Percentiles rank a stretch among this genome's conserved stretches.
Evolutionary conservation across 306 rosid species (phyloP).

Genomic region (Arachis hypogaea): DNA sequence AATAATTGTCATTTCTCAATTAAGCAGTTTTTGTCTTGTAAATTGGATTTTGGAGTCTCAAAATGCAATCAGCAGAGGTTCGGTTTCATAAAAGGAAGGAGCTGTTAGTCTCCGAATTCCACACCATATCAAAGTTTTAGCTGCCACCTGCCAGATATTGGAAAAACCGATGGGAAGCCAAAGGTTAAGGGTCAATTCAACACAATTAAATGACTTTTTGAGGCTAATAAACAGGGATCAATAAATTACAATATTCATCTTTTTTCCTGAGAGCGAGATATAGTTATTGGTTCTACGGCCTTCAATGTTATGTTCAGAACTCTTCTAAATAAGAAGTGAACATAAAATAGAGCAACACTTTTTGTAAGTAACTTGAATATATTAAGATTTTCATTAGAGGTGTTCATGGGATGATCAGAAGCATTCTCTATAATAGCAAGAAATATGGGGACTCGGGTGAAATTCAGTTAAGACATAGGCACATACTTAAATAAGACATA

Average conservation of each 20-base stretch:
- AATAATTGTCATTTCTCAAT: not conserved
- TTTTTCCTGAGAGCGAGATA: not conserved
- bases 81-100: not conserved
- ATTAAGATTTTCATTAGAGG: not conserved
- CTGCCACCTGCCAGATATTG: not conserved
- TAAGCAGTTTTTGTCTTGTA: not conserved
- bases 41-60: not conserved
- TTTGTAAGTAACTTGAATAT: not conserved
- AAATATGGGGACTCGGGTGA: constrained; percentile 7
- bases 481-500: constrained; percentile 32
- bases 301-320: too few species aligned
- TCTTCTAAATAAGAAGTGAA: too few species aligned
- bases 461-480: too few species aligned
- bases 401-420: not conserved
- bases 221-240: not conserved
- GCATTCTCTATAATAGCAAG: constrained; percentile 2
- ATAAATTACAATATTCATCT: too few species aligned
- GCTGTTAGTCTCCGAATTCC: not conserved
- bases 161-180: not conserved
- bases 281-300: not conserved
- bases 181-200: not conserved
- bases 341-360: not conserved
- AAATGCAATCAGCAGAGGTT: not conserved
- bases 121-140: not conserved
- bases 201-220: too few species aligned